phyloP scores from a whole-genome alignment of 495 filamentous ascomycete genomes.

The Penicillium maclennaniae region DNA sequence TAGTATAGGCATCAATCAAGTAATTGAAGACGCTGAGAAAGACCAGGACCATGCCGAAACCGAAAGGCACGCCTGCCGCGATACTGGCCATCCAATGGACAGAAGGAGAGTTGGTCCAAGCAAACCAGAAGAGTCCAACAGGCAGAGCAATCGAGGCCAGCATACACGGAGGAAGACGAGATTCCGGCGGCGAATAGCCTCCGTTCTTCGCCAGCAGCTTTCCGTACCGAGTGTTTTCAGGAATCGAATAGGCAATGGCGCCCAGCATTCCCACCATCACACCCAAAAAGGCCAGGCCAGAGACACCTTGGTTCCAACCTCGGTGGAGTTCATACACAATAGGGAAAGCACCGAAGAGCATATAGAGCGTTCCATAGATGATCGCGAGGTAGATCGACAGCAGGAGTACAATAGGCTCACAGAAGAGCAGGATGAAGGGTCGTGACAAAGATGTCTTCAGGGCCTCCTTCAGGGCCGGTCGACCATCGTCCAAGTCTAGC shows the following conservation, averaged over 20 bases:
- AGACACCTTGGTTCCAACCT: conserved; percentile 64
- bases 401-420: conserved; percentile 52
- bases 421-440: conserved; percentile 36
- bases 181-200: conserved; percentile 34
- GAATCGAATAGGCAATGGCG: conserved; percentile 44
- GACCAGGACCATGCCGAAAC: conserved; percentile 62
- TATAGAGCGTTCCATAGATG: conserved; percentile 68
- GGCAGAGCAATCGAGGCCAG: conserved; percentile 34
- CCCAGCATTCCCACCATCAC: conserved; percentile 73
- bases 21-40: conserved; percentile 68
- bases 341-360: conserved; percentile 72
- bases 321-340: conserved; percentile 68
- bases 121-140: conserved; percentile 53
- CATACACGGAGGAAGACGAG: conserved; percentile 34
- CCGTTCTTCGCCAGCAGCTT: conserved; percentile 26
- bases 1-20: conserved; percentile 66
- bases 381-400: conserved; percentile 65
- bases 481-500: conserved; percentile 33
- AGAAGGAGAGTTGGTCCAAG: conserved; percentile 56
- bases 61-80: conserved; percentile 58
- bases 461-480: conserved; percentile 18
- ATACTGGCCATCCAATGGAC: conserved; percentile 63
- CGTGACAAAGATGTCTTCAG: conserved; percentile 35
- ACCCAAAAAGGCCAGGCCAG: conserved; percentile 67
- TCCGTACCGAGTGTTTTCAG: conserved; percentile 38